Evolutionary conservation across 495 filamentous ascomycete genomes (phyloP), one percentile per base, ranked within the genome.

Genomic region (Penicillium subrubescens): DNA sequence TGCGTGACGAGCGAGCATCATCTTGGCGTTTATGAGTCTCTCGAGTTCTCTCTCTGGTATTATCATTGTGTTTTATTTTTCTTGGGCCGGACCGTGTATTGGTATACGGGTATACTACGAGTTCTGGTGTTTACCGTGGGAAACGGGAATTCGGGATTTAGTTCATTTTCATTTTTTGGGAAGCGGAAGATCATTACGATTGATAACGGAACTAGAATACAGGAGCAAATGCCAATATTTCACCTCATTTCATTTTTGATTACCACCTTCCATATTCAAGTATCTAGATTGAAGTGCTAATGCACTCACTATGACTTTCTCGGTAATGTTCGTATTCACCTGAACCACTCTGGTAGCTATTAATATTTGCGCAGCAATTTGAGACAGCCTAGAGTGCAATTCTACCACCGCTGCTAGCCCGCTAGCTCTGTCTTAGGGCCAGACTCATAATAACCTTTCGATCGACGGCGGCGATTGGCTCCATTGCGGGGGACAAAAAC

Each of bases 1-100:
- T 65, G 59, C 57, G 62, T 61, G 55, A 67, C 60, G 64, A 67
- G 60, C 60, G 65, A 67, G 65, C 65, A 67, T 67, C 50, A 63
- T 57, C 59, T 58, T 56, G 62, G 66, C 62, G 66, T 65, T 62
- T 56, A 52, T 43, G 25, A 44, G 37, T n/a, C 23, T 53, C 44
- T 52, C 25, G 27, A 52, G 25, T 51, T 21, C 25, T 27, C 23
- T 27, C 48, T 29, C 48, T 51, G 23, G 11, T 56, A 51, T 51
- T 31, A 33, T 43, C 31, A 33, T 23, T 23, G 27, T 53, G 39
- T 44, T 63, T 57, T 53, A 41, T 44, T 63, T 57, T 53, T 39
- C 37, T 48, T 37, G 35, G 57, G 56, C 43, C n/a, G n/a, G 23
- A 52, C 34, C 50, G 34, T 62, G 60, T 55, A 46, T 34, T 46